Evolutionary conservation across 805 yeast genomes (phyloP).

Genomic region (Peterozyma xylosa): DNA sequence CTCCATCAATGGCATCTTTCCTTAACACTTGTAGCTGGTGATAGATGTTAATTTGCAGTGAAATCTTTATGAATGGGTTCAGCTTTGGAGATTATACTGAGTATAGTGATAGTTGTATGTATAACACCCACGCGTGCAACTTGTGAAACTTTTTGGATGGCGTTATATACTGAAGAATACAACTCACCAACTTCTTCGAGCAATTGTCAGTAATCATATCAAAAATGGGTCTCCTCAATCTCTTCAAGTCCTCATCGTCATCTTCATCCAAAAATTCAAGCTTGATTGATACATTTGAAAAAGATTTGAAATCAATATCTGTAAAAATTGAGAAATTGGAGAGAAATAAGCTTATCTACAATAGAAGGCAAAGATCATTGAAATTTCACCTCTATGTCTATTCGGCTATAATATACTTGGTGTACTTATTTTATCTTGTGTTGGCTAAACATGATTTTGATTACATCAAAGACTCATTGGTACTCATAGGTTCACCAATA

Average conservation of each 20-base stretch:
- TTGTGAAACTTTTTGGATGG: too few species aligned
- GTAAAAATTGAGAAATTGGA: slow-evolving; percentile 21
- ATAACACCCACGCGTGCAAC: too few species aligned
- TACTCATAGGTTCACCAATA: slow-evolving; percentile 9
- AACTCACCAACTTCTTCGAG: too few species aligned
- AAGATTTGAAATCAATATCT: slow-evolving; percentile 29
- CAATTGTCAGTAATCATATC: too few species aligned
- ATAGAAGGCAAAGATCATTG: neutral
- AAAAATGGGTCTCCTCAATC: too few species aligned
- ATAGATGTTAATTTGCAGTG: neutral
- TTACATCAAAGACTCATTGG: slow-evolving; percentile 3
- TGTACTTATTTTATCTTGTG: slow-evolving; percentile 15
- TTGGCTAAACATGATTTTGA: neutral
- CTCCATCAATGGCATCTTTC: slow-evolving; percentile 17
- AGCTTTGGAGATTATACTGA: too few species aligned
- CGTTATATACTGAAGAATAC: too few species aligned
- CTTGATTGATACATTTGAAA: slow-evolving; percentile 28
- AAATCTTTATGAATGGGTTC: too few species aligned
- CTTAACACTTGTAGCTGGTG: neutral
- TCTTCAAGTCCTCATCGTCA: too few species aligned
- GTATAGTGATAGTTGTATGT: too few species aligned
- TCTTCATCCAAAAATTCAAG: neutral
- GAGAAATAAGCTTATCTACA: neutral
- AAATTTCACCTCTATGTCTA: slow-evolving; percentile 10
- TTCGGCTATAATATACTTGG: slow-evolving; percentile 14